These are phyloP conservation scores for Boletus barrowsii DNA, from an alignment of 768 basidiomycete species.

Conservation along the genomic window DNA sequence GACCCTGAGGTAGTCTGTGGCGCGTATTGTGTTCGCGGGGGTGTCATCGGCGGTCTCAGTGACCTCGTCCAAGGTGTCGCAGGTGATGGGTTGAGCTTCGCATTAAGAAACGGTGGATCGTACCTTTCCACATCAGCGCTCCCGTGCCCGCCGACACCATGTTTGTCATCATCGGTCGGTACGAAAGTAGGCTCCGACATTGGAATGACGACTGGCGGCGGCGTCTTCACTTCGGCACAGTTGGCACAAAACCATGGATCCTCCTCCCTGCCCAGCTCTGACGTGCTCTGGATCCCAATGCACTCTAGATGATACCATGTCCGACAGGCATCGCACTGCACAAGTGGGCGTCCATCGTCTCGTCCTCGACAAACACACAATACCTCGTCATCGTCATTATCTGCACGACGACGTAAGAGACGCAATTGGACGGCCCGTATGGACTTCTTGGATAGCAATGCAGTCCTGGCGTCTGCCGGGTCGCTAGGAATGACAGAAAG, in stretches of 20 bases:
- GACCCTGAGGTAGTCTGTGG: conserved; percentile 35
- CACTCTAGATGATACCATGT: conserved; percentile 83
- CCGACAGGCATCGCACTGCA: conserved; percentile 79
- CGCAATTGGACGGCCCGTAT: conserved; percentile 60
- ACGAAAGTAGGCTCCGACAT: conserved; percentile 65
- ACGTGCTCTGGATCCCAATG: conserved; percentile 63
- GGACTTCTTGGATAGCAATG: conserved; percentile 68
- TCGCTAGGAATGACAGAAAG: conserved; percentile 52
- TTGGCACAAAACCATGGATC: conserved; percentile 74
- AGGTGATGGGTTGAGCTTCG: conserved; percentile 53
- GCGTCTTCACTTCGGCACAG: conserved; percentile 46
- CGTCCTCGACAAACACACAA: conserved; percentile 65
- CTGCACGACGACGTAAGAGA: conserved; percentile 38
- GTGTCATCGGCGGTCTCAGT: conserved; percentile 45
- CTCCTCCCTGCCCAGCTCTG: conserved; percentile 70
- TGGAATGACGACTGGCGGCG: conserved; percentile 33
- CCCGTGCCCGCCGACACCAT: not conserved
- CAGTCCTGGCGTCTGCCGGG: conserved; percentile 73
- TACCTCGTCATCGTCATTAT: conserved; percentile 47
- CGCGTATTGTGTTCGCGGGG: conserved; percentile 33
- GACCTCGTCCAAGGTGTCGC: conserved; percentile 44
- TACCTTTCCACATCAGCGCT: conserved; percentile 34
- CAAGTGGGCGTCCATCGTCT: conserved; percentile 72
- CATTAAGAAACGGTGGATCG: conserved; percentile 61
- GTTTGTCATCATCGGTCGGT: conserved; percentile 52